phyloP scores from a whole-genome alignment of 2,329 filamentous ascomycete genomes.

The Beauveria sp. region DNA sequence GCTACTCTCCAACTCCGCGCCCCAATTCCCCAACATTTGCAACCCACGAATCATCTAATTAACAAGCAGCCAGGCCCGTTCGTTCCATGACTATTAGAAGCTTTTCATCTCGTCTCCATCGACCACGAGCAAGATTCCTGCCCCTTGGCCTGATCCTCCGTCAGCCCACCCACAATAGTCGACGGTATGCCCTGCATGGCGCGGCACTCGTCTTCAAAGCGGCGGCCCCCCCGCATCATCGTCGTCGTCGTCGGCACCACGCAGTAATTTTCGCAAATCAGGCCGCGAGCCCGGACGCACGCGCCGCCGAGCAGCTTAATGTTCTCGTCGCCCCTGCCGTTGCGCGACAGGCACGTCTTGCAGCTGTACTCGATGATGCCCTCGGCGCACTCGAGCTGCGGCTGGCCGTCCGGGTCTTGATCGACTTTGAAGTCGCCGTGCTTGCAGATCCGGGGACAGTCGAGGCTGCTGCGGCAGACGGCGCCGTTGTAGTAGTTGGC shows the following conservation, averaged over 20 bases:
- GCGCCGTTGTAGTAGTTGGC: constrained; percentile 4
- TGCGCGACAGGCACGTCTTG: constrained; percentile 5
- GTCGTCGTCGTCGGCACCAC: neutral
- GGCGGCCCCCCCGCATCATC: neutral
- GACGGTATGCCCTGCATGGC: neutral
- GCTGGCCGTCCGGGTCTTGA: neutral
- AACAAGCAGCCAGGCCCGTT: neutral
- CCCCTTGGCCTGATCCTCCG: constrained; percentile 6
- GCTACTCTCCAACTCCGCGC: neutral
- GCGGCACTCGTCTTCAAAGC: neutral
- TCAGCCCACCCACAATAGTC: constrained; percentile 4
- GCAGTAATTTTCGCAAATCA: neutral
- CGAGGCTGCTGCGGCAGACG: constrained; percentile 4
- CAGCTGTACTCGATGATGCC: constrained; percentile 10
- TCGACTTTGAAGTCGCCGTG: constrained; percentile 1
- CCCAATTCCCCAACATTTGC: neutral
- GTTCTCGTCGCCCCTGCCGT: neutral
- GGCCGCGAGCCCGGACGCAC: neutral
- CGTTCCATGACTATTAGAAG: too few species aligned
- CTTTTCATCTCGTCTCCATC: neutral
- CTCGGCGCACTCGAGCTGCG: constrained; percentile 1
- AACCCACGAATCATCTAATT: too few species aligned
- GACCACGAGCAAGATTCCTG: neutral
- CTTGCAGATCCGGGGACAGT: constrained; percentile 1
- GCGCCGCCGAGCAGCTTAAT: neutral